These are phyloP conservation scores for Globisporangium lucens DNA, from an alignment of 352 stramenopile genomes.

Conservation along the genomic window DNA sequence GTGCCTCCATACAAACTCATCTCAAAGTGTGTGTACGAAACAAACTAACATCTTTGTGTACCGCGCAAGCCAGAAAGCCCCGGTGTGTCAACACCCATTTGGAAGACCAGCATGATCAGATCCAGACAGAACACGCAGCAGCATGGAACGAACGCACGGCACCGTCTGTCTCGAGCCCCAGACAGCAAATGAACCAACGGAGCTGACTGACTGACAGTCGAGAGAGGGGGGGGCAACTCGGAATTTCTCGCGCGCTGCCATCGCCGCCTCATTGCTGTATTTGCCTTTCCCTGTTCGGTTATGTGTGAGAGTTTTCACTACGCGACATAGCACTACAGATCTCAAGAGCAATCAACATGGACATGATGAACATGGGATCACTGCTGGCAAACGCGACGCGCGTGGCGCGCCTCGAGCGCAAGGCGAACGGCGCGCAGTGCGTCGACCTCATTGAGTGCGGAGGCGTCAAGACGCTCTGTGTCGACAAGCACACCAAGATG, in stretches of 20 bases:
- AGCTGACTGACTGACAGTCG: not conserved
- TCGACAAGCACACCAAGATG: constrained; percentile 67
- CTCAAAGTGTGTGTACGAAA: not conserved
- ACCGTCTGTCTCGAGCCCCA: not conserved
- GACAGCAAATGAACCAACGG: not conserved
- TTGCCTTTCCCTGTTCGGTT: not conserved
- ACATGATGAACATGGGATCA: not conserved
- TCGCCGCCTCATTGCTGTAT: not conserved
- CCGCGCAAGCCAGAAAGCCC: constrained; percentile 1
- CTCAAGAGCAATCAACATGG: not conserved
- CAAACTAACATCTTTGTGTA: not conserved
- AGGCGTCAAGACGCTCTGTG: constrained; percentile 21
- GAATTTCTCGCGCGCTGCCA: not conserved
- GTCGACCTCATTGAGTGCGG: constrained; percentile 56
- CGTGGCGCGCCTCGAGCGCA: constrained; percentile 34
- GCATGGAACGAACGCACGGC: not conserved
- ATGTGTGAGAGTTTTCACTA: not conserved
- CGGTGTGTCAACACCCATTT: not conserved
- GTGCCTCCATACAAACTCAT: constrained; percentile 7
- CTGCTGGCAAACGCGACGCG: not conserved
- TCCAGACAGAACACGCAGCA: not conserved
- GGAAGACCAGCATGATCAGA: not conserved
- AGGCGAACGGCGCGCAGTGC: constrained; percentile 30
- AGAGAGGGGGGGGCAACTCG: not conserved
- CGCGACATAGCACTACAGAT: not conserved